Evolutionary conservation across 495 filamentous ascomycete genomes (phyloP).

Genomic region (Apiosordaria backusii): DNA sequence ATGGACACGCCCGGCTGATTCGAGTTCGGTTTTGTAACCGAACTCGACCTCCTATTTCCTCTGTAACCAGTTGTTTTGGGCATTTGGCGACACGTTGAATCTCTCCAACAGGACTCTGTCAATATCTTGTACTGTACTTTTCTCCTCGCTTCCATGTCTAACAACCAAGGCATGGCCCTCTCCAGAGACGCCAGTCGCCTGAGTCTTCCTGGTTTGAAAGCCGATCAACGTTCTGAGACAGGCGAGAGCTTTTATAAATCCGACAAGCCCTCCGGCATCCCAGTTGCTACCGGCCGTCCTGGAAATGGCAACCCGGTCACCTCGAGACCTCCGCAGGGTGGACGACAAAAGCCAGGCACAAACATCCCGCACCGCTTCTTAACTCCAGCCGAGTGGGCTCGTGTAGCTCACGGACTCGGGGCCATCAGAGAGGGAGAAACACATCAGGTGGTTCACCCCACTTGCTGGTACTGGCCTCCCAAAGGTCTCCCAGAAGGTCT

Average conservation of each 20-base stretch:
- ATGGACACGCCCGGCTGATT: background rate
- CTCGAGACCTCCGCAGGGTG: constrained; percentile 7
- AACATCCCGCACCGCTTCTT: constrained; percentile 35
- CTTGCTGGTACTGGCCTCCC: constrained; percentile 43
- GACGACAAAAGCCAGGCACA: constrained; percentile 5
- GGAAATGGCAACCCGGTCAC: background rate
- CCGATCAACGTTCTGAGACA: constrained; percentile 15
- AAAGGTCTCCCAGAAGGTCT: constrained; percentile 43
- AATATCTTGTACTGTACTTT: background rate
- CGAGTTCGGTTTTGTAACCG: background rate
- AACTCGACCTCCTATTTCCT: background rate
- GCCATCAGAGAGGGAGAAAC: constrained; percentile 44
- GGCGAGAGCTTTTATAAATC: constrained; percentile 27
- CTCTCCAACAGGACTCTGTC: background rate
- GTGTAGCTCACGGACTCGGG: constrained; percentile 44
- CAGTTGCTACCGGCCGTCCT: constrained; percentile 19
- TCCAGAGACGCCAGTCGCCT: constrained; percentile 15
- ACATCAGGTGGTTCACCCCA: constrained; percentile 41
- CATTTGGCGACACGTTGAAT: background rate
- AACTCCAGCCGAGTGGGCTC: constrained; percentile 41
- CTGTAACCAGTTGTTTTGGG: constrained; percentile 1
- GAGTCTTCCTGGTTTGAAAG: constrained; percentile 17
- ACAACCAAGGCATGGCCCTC: constrained; percentile 16
- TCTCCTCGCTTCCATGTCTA: background rate
- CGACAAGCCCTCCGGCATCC: constrained; percentile 26